Percentiles rank a stretch among this genome's conserved stretches.
Evolutionary conservation across 2,329 filamentous ascomycete genomes (phyloP).

Genomic region (Truncatella angustata): DNA sequence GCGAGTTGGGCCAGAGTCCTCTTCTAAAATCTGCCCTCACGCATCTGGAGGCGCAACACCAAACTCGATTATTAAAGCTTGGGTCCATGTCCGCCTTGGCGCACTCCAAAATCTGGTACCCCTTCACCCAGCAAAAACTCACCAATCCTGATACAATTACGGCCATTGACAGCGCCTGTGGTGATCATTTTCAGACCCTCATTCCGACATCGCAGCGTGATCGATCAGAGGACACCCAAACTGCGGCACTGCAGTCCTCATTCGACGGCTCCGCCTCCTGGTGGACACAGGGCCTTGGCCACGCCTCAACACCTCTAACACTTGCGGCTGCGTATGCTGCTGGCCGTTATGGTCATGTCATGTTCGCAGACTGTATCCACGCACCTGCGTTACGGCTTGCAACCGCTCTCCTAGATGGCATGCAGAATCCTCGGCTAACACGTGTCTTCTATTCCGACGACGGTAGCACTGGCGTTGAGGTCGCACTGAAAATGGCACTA

Average conservation of each 20-base stretch:
- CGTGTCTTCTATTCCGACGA: slow-evolving; percentile 85
- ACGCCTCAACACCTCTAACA: slow-evolving; percentile 69
- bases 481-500: slow-evolving; percentile 82
- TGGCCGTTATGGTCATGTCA: slow-evolving; percentile 82
- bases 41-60: slow-evolving; percentile 52
- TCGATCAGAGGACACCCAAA: not conserved
- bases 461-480: slow-evolving; percentile 78
- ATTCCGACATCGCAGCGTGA: not conserved
- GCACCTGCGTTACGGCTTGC: slow-evolving; percentile 72
- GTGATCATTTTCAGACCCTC: slow-evolving; percentile 71
- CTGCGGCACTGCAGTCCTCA: slow-evolving; percentile 58
- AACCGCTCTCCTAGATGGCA: slow-evolving; percentile 56
- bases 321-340: slow-evolving; percentile 78
- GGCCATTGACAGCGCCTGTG: slow-evolving; percentile 76
- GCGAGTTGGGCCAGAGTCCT: slow-evolving; percentile 36
- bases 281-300: slow-evolving; percentile 89
- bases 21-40: slow-evolving; percentile 48
- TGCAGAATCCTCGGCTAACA: slow-evolving; percentile 62
- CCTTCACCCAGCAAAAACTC: slow-evolving; percentile 77
- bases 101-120: slow-evolving; percentile 73
- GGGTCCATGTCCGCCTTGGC: slow-evolving; percentile 60
- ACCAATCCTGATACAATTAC: slow-evolving; percentile 62
- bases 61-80: slow-evolving; percentile 57
- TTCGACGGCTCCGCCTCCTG: slow-evolving; percentile 86
- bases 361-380: slow-evolving; percentile 81